Evolutionary conservation across 768 basidiomycete genomes (phyloP).

Genomic region (Leucosporidium creatinivorum): DNA sequence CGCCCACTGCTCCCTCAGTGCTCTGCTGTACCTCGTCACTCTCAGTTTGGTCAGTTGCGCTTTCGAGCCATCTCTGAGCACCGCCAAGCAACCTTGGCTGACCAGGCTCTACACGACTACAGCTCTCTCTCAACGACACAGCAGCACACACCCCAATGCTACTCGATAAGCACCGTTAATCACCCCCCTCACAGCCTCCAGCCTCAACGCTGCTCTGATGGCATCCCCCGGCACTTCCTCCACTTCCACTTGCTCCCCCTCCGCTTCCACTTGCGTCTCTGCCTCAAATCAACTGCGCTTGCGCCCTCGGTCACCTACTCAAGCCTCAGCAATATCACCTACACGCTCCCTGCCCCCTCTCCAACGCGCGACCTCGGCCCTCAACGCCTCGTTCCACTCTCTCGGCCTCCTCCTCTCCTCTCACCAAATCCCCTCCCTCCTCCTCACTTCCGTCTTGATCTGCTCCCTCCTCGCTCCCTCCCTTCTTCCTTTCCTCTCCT

Average conservation of each 20-base stretch:
- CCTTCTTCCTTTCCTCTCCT: conserved; percentile 68
- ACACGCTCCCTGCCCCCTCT: conserved; percentile 69
- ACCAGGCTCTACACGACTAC: too few relatives aligned
- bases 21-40: too few relatives aligned
- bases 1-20: too few relatives aligned
- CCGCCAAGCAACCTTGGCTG: too few relatives aligned
- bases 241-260: neutral
- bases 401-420: conserved; percentile 78
- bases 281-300: too few relatives aligned
- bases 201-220: too few relatives aligned
- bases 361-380: conserved; percentile 63
- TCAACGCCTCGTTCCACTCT: conserved; percentile 57
- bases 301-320: neutral
- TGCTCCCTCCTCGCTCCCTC: conserved; percentile 73
- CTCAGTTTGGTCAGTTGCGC: too few relatives aligned
- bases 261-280: neutral
- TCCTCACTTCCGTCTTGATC: conserved; percentile 43
- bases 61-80: too few relatives aligned
- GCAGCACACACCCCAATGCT: too few relatives aligned
- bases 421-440: conserved; percentile 59
- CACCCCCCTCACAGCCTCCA: neutral
- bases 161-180: too few relatives aligned
- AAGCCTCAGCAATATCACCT: neutral
- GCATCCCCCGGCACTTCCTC: too few relatives aligned
- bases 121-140: too few relatives aligned